These are phyloP conservation scores for Pseudonitzschia delicatissima DNA, from an alignment of 108 stramenopile genomes.

Conservation along the genomic window DNA sequence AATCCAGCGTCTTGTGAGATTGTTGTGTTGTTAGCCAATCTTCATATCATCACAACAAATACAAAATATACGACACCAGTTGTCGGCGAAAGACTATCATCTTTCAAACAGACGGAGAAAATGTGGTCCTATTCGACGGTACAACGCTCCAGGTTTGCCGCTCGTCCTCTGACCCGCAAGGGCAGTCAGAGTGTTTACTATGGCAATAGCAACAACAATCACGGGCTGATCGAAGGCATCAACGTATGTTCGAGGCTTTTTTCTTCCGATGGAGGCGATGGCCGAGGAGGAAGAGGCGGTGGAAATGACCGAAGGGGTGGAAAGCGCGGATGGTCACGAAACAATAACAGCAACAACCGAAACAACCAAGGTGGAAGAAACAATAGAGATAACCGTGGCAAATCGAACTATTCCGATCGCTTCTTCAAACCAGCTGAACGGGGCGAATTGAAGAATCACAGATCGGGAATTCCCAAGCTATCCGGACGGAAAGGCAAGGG, in stretches of 20 bases:
- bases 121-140: slow-evolving; percentile 16
- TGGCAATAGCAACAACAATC: neutral
- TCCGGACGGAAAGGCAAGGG: slow-evolving; percentile 56
- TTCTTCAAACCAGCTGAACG: slow-evolving; percentile 44
- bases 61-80: too few relatives aligned
- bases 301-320: neutral
- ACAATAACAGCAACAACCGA: slow-evolving; percentile 14
- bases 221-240: neutral
- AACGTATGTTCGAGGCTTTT: neutral
- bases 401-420: slow-evolving; percentile 34
- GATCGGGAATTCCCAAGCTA: slow-evolving; percentile 64
- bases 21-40: too few relatives aligned
- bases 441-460: slow-evolving; percentile 46
- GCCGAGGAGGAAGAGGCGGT: slow-evolving; percentile 12
- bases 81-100: too few relatives aligned
- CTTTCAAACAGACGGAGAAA: too few relatives aligned
- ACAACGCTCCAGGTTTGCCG: neutral
- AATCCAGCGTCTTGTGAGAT: too few relatives aligned
- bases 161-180: neutral
- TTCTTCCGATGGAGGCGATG: neutral
- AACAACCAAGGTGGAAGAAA: slow-evolving; percentile 8
- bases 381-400: slow-evolving; percentile 21
- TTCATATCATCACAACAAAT: too few relatives aligned
- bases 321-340: neutral
- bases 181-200: neutral